Evolutionary conservation across 164 flowering plant genomes (phyloP).

Genomic region (Magnolia sinica): DNA sequence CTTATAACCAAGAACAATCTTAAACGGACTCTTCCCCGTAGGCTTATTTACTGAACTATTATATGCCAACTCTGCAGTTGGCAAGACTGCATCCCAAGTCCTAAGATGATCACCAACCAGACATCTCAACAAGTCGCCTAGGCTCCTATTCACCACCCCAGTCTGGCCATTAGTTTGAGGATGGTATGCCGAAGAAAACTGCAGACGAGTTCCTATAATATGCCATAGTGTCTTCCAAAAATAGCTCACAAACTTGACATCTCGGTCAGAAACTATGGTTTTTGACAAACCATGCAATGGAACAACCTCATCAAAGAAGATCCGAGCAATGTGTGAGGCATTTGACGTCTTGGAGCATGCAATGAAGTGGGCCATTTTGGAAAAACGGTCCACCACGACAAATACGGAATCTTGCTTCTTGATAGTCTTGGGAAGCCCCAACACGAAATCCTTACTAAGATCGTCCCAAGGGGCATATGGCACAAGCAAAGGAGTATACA

Average conservation of each 20-base stretch:
- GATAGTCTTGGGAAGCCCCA: background rate
- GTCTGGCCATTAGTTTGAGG: background rate
- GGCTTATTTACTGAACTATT: background rate
- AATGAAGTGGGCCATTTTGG: slow-evolving; percentile 2
- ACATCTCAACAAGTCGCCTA: background rate
- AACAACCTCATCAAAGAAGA: slow-evolving; percentile 1
- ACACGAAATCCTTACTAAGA: background rate
- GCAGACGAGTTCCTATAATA: background rate
- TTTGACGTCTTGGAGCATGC: background rate
- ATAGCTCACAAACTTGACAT: background rate
- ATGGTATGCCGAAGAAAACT: background rate
- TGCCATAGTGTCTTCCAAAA: background rate
- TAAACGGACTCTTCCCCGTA: background rate
- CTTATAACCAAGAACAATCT: background rate
- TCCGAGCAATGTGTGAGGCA: background rate
- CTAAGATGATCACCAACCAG: background rate
- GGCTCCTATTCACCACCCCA: background rate
- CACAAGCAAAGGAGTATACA: background rate
- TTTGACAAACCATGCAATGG: background rate
- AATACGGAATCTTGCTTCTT: background rate
- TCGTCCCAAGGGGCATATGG: slow-evolving; percentile 3
- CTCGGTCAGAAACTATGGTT: background rate
- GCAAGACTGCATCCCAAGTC: background rate
- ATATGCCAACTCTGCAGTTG: background rate
- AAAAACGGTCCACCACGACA: background rate